Percentiles rank a stretch among this genome's conserved stretches.
Evolutionary conservation across 768 basidiomycete genomes (phyloP).

Genomic region (Trametes punicea): DNA sequence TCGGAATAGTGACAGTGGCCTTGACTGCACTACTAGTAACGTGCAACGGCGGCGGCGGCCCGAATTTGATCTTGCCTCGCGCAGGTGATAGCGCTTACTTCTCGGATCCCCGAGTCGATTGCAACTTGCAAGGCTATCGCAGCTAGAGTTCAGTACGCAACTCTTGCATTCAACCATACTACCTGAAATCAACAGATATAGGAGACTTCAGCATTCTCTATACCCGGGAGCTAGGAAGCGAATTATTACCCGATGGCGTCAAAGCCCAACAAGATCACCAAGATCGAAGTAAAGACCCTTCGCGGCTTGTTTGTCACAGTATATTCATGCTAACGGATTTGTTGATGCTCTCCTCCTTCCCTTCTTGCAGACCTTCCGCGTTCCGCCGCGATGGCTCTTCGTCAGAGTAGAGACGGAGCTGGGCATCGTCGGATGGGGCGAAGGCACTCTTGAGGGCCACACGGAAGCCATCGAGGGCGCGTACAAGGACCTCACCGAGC

Average conservation of each 20-base stretch:
- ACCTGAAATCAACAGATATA: too few relatives aligned
- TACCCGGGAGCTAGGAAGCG: too few relatives aligned
- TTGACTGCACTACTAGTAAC: too few relatives aligned
- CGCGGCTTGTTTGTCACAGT: neutral
- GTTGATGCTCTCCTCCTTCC: neutral
- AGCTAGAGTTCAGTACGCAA: too few relatives aligned
- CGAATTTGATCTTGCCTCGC: too few relatives aligned
- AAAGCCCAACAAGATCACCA: constrained; percentile 25
- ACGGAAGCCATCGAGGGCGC: constrained; percentile 74
- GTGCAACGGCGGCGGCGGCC: too few relatives aligned
- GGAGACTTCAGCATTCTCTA: too few relatives aligned
- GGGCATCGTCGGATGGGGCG: constrained; percentile 71
- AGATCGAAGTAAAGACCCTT: constrained; percentile 28
- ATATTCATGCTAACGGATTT: neutral
- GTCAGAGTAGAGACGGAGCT: constrained; percentile 64
- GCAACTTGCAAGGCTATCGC: too few relatives aligned
- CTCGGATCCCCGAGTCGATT: too few relatives aligned
- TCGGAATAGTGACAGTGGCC: too few relatives aligned
- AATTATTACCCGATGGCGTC: neutral
- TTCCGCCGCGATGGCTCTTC: constrained; percentile 74
- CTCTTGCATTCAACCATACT: neutral
- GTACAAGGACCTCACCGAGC: constrained; percentile 51
- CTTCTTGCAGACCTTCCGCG: constrained; percentile 48
- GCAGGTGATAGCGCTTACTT: too few relatives aligned
- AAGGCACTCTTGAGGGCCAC: constrained; percentile 70